Conservation (phyloP, 2,329 filamentous ascomycete species). For the Fusarium temperatum region DNA sequence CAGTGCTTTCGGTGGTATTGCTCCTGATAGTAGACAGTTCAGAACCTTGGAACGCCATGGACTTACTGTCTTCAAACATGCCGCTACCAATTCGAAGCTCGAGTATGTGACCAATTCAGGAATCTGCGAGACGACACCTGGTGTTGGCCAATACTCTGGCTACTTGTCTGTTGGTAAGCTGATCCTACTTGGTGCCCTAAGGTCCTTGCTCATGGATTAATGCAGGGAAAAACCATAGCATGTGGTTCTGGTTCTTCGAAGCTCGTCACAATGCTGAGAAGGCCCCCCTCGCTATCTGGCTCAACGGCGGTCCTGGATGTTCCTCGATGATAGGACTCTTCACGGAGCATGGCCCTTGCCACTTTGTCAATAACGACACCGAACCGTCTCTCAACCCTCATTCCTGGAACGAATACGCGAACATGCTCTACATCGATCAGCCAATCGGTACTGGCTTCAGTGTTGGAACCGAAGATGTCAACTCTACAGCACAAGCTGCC, state of each 20-base stretch:
- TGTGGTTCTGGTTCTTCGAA: conserved; percentile 61
- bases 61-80: conserved; percentile 28
- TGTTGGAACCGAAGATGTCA: conserved; percentile 40
- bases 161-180: conserved; percentile 66
- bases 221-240: conserved; percentile 40
- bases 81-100: conserved; percentile 32
- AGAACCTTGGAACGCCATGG: conserved; percentile 17
- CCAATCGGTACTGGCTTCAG: conserved; percentile 51
- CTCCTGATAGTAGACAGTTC: conserved; percentile 31
- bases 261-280: conserved; percentile 52
- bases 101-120: conserved; percentile 48
- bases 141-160: conserved; percentile 71
- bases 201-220: conserved; percentile 33
- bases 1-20: conserved; percentile 29
- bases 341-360: conserved; percentile 80
- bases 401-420: conserved; percentile 70
- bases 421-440: conserved; percentile 77
- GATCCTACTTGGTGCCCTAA: not conserved
- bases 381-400: conserved; percentile 61
- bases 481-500: conserved; percentile 45
- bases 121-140: conserved; percentile 65
- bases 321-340: conserved; percentile 58
- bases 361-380: conserved; percentile 58
- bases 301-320: conserved; percentile 48
- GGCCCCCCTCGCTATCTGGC: conserved; percentile 66